Percentiles rank a stretch among this genome's conserved stretches.
Conservation (phyloP, 2,329 filamentous ascomycete genomes). For the Diaporthe destruens region DNA sequence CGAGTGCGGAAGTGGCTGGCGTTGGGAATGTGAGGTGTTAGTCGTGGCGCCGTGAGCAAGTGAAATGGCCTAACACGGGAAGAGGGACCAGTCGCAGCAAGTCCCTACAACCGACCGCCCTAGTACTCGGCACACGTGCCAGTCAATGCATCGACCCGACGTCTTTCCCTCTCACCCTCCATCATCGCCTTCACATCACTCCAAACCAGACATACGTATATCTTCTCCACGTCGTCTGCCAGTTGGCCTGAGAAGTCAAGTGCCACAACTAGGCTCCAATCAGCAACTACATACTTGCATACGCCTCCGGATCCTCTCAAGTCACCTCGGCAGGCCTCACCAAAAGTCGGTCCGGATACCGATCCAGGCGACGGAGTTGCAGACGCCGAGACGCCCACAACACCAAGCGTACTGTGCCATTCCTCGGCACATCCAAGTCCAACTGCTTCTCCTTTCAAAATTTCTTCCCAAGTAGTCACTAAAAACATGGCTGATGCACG, state of each 20-base stretch:
- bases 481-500: neutral
- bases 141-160: no score
- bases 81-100: neutral
- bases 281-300: no score
- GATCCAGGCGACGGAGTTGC: neutral
- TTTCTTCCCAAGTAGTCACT: neutral
- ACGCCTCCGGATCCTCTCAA: neutral
- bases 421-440: no score
- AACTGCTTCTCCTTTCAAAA: no score
- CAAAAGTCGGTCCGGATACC: no score
- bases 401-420: neutral
- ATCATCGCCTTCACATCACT: neutral
- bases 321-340: neutral
- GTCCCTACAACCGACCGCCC: no score
- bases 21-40: constrained; percentile 7
- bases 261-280: no score
- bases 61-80: neutral
- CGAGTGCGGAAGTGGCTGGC: neutral
- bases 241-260: neutral
- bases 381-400: neutral
- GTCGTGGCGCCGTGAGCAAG: neutral
- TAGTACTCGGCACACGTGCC: constrained; percentile 3
- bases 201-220: neutral
- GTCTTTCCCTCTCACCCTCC: neutral
- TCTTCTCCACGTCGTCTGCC: no score